Conservation (phyloP, 75 land plant genomes). For the Picea glauca region DNA sequence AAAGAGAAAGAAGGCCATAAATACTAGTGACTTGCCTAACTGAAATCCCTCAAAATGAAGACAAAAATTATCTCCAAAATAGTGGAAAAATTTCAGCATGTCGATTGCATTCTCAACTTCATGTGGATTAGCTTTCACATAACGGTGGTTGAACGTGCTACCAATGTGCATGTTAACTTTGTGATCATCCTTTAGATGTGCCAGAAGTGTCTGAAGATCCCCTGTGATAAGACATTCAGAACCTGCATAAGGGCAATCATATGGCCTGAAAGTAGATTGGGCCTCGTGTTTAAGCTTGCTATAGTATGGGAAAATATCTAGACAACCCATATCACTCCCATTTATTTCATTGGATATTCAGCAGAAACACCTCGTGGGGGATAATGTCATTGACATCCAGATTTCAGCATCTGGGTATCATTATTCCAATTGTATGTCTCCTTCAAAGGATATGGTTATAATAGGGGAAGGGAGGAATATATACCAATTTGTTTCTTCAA, state of each 20-base stretch:
- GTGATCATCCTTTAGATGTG: slow-evolving; percentile 83
- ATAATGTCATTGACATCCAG: too few relatives aligned
- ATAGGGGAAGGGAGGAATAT: too few relatives aligned
- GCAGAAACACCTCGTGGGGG: too few relatives aligned
- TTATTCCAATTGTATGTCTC: too few relatives aligned
- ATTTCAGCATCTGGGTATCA: too few relatives aligned
- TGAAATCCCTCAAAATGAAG: slow-evolving; percentile 29
- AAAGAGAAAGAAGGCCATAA: slow-evolving; percentile 69
- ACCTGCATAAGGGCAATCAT: slow-evolving; percentile 94
- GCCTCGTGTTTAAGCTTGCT: slow-evolving; percentile 90
- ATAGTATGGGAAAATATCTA: slow-evolving; percentile 90
- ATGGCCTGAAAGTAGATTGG: slow-evolving; percentile 82
- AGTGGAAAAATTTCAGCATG: slow-evolving; percentile 60
- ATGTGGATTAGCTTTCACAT: too few relatives aligned
- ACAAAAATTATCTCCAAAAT: slow-evolving; percentile 24
- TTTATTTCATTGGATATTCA: too few relatives aligned
- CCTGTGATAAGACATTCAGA: slow-evolving; percentile 88
- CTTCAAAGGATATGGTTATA: too few relatives aligned
- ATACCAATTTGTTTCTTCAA: too few relatives aligned
- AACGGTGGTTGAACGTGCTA: slow-evolving; percentile 24
- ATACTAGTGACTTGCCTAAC: slow-evolving; percentile 68
- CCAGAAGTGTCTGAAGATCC: slow-evolving; percentile 74
- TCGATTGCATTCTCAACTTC: too few relatives aligned
- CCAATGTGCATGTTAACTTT: slow-evolving; percentile 93
- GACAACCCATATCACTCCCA: slow-evolving; percentile 40